Conservation (phyloP, 305 asterid species). For the Rubia peregrina region DNA sequence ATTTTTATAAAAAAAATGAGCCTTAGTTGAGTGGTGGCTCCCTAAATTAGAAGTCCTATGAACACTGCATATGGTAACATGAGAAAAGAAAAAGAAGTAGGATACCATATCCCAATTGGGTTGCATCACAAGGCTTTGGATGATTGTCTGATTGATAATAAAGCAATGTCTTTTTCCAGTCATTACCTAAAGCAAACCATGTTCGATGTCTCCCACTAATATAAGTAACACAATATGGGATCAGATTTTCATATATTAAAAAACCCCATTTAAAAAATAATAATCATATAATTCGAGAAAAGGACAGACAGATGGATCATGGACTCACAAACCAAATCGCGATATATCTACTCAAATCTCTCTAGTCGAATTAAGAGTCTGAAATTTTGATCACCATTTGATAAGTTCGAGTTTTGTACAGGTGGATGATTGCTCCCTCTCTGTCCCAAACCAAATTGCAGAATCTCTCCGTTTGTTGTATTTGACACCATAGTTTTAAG, state of each 20-base stretch:
- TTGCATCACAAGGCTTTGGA: slow-evolving; percentile 7
- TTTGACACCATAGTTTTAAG: too few species aligned
- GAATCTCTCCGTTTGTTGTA: too few species aligned
- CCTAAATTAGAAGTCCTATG: background rate
- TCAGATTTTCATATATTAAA: background rate
- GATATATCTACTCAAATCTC: background rate
- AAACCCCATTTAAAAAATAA: background rate
- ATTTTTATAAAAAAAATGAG: too few species aligned
- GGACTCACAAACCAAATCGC: background rate
- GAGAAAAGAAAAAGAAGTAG: background rate
- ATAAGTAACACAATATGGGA: background rate
- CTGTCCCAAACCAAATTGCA: too few species aligned
- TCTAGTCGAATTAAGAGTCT: background rate
- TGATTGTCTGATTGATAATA: background rate
- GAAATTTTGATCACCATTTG: background rate
- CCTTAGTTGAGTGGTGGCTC: background rate
- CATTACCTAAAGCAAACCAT: slow-evolving; percentile 11
- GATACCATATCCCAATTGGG: slow-evolving; percentile 6
- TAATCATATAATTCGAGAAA: background rate
- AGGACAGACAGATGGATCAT: background rate
- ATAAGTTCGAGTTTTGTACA: too few species aligned
- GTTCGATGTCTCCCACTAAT: slow-evolving; percentile 10
- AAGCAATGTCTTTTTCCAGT: slow-evolving; percentile 12
- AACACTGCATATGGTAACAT: slow-evolving; percentile 1
- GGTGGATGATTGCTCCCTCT: too few species aligned